Conservation (phyloP, 2,329 filamentous ascomycete genomes). For the Fusarium poae region DNA sequence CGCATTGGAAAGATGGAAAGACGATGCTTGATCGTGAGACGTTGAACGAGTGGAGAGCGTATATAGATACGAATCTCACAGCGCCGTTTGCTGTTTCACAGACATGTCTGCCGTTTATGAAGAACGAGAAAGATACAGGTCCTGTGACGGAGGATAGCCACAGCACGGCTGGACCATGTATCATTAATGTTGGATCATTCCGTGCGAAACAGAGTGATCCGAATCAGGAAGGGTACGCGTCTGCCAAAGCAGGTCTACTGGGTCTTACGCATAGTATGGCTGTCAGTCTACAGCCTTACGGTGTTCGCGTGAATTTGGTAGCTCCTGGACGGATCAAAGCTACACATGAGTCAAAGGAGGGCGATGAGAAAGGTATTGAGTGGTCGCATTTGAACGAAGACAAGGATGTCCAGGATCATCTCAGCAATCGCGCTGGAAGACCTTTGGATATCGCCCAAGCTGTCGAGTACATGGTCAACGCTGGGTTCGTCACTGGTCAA, state of each 20-base stretch:
- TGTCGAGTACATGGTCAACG: constrained; percentile 25
- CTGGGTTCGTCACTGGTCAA: constrained; percentile 24
- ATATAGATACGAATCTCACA: constrained; percentile 17
- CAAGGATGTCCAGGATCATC: constrained; percentile 23
- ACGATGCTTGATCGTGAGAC: constrained; percentile 18
- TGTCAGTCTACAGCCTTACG: constrained; percentile 4
- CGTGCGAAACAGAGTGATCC: constrained; percentile 24
- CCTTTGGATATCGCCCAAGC: constrained; percentile 17
- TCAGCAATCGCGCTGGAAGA: constrained; percentile 22
- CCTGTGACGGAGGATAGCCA: constrained; percentile 16
- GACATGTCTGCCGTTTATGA: constrained; percentile 23
- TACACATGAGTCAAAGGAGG: constrained; percentile 10
- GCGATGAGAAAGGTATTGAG: constrained; percentile 6
- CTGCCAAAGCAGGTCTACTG: constrained; percentile 10
- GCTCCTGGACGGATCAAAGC: constrained; percentile 21
- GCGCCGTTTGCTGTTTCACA: constrained; percentile 19
- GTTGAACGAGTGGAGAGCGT: constrained; percentile 6
- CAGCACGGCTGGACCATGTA: constrained; percentile 21
- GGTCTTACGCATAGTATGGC: constrained; percentile 29
- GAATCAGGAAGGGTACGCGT: constrained; percentile 19
- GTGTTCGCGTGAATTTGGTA: constrained; percentile 17
- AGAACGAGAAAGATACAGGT: constrained; percentile 9
- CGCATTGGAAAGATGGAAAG: constrained; percentile 23
- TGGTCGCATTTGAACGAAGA: constrained; percentile 21
- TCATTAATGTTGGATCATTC: constrained; percentile 21